Evolutionary conservation across 441 rosid species (phyloP).

Genomic region (Adansonia madagascariensis): DNA sequence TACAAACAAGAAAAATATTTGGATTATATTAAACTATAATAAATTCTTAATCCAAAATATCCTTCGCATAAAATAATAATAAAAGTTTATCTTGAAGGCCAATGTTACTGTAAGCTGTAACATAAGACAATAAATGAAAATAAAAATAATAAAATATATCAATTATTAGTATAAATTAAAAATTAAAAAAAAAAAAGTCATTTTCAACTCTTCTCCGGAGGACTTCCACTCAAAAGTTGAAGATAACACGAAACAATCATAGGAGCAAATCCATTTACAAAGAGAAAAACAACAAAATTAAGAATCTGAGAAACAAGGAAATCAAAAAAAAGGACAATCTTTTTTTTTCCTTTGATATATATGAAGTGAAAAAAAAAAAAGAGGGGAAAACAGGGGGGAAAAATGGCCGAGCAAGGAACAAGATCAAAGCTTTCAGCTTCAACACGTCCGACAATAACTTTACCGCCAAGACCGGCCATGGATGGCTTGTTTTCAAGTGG

Average conservation of each 20-base stretch:
- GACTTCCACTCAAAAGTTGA: constrained; percentile 28
- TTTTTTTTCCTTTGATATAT: neutral
- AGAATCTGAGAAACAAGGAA: neutral
- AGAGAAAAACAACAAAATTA: neutral
- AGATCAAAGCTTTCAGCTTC: constrained; percentile 41
- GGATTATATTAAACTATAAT: neutral
- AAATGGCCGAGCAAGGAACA: constrained; percentile 35
- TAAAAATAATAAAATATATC: too few relatives aligned
- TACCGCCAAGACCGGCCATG: constrained; percentile 65
- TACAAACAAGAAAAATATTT: neutral
- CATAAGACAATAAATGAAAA: neutral
- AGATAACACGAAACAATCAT: constrained; percentile 40
- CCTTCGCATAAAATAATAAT: too few relatives aligned
- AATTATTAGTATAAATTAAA: too few relatives aligned
- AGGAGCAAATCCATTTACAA: constrained; percentile 8
- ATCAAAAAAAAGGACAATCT: neutral
- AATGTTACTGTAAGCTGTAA: neutral
- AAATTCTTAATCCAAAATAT: too few relatives aligned
- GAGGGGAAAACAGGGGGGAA: constrained; percentile 14
- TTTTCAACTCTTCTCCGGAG: constrained; percentile 31
- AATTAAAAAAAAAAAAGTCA: neutral
- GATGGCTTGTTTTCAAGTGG: constrained; percentile 57
- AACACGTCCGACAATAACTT: constrained; percentile 62
- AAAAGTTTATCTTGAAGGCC: too few relatives aligned
- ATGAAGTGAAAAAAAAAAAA: constrained; percentile 12